Base-by-base conservation (phyloP, 164 flowering plant species). In the Umbellularia californica region DNA sequence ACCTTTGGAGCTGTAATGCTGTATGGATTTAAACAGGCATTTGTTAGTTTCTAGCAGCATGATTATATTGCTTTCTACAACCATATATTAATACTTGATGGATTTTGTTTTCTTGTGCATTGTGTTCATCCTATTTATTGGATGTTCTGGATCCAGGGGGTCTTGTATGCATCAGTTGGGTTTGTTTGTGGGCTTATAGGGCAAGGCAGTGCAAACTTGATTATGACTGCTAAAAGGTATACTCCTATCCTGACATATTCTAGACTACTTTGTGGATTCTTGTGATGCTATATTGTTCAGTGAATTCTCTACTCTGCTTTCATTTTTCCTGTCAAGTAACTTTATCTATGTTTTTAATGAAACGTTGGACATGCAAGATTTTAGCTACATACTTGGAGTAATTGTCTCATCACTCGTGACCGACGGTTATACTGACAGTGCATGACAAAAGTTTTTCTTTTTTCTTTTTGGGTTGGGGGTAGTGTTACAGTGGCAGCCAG, bases 181-280 rank as follows among this genome's bases (percentile, higher is more conserved):
- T 95, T 95, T 84, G 88, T 80, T 6, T 95, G 99, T 79, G 98
- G 99, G 55, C 68, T 95, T 78, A 79, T 95, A 72, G 99, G 99
- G 68, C 99, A 95, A 87, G 98, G 99, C 70, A 93, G 93, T 79
- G 98, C 98, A 72, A 95, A 95, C 84, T n/a, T 84, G 79, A 89
- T 95, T 52, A 95, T 95, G 99, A 93, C 88, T 73, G 96, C 96
- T 58, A 95, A 93, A 80, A 70, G 99, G 99, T 95, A 85, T 47
- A 19, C 20, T 66, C 71, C 27, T 62, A 15, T 23, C 50, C 50
- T 28, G 17, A 13, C 69, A 71, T 71, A 19, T 58, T n/a, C 47
- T 69, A 5, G 27, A 22, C 70, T 69, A 24, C 33, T 14, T 58
- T 41, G 12, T 27, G 15, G 19, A 27, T 50, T 30, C 28, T 62